Evolutionary conservation across 176 grass and related monocot species (phyloP).

Genomic region (Urochloa ruziziensis): DNA sequence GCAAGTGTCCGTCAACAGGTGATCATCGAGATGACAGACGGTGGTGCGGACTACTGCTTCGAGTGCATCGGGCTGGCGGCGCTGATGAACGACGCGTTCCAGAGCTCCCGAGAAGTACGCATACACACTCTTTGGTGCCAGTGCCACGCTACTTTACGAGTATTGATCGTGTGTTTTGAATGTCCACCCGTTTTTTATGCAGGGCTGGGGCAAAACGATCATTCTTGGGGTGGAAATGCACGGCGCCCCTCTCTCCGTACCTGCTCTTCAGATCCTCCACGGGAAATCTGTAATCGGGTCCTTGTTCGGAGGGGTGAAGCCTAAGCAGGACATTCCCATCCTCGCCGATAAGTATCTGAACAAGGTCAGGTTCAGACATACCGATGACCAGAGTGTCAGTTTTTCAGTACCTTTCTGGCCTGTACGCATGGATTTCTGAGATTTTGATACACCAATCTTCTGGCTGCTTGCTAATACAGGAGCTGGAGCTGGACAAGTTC

Average conservation of each 20-base stretch:
- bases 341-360: conserved; percentile 65
- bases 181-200: background rate
- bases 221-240: conserved; percentile 80
- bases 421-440: background rate
- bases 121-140: background rate
- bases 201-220: conserved; percentile 94
- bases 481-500: conserved; percentile 81
- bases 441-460: background rate
- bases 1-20: conserved; percentile 32
- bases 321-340: conserved; percentile 79
- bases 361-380: conserved; percentile 48
- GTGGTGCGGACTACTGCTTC: conserved; percentile 74
- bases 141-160: too few species aligned
- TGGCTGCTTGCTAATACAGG: conserved; percentile 18
- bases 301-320: conserved; percentile 71
- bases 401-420: background rate
- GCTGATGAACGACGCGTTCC: conserved; percentile 69
- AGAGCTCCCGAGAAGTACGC: conserved; percentile 51
- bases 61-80: conserved; percentile 83
- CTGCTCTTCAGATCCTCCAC: conserved; percentile 41
- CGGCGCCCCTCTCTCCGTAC: conserved; percentile 47
- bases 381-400: background rate
- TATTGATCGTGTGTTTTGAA: background rate
- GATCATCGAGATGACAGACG: conserved; percentile 74
- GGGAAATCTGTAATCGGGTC: conserved; percentile 61